Evolutionary conservation across 192 early-diverging fungal genomes (phyloP), one percentile per base, ranked within the genome.

Genomic region (Coemansia sp.): DNA sequence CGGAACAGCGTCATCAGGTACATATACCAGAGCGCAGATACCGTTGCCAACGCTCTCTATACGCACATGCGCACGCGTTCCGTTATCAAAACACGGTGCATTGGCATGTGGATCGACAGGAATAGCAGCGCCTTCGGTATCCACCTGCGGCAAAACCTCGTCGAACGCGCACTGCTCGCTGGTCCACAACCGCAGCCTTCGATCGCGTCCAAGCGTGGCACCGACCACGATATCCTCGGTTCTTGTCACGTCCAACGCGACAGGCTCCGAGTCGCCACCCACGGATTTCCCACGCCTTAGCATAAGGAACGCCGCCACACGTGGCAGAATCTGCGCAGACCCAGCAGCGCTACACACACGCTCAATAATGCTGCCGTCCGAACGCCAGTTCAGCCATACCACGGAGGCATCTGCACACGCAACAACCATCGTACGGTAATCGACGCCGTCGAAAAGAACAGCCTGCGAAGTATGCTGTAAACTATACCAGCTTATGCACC

Each of bases 21-120:
- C 78, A 72, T 76, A 84, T n/a, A 75, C 78, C n/a, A 77, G 55
- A 54, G 80, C 77, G 25, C 73, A 63, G 63, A 81, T 22, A 28
- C 25, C 17, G 33, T 7, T 16, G 17, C 71, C 56, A 20, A 76
- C 56, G 32, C 11, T n/a, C 40, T 48, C 22, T 31, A 75, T 66
- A 28, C 69, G 68, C 10, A 83, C 64, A 48, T 66, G 68, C 52
- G 61, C 77, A 48, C 64, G 70, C 7, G 66, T 40, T 45, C 72
- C 31, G 2, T 20, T 25, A 28, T 64, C 76, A 17, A 71, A 54
- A 22, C 68, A 32, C 7, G 68, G 63, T 29, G 40, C 62, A 4
- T 34, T 58, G 30, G 52, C 68, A 28, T 71, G 70, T 18, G 74
- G 79, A 7, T 77, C 66, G n/a, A 38, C 38, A 1, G 75, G 68